These are phyloP conservation scores for Fusarium sp. DNA, from an alignment of 2,329 filamentous ascomycete genomes.

Conservation along the genomic window DNA sequence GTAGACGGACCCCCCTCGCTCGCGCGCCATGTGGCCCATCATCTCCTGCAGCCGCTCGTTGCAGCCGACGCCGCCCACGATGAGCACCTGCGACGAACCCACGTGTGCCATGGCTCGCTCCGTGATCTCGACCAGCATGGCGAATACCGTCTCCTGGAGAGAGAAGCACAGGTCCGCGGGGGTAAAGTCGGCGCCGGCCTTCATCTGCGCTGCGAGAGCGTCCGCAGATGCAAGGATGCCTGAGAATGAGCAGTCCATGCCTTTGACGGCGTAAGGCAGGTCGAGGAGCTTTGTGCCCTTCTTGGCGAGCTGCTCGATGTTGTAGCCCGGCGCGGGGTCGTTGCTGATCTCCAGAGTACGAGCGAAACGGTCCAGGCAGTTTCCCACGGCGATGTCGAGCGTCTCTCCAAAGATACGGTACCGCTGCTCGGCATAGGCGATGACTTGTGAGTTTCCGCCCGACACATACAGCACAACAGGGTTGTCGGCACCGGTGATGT, in stretches of 20 bases:
- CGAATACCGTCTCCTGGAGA: conserved; percentile 93
- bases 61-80: conserved; percentile 95
- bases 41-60: conserved; percentile 96
- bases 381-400: conserved; percentile 96
- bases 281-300: conserved; percentile 82
- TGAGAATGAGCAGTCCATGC: conserved; percentile 98
- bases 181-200: conserved; percentile 70
- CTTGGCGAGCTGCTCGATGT: conserved; percentile 92
- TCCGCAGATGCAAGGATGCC: conserved; percentile 91
- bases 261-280: conserved; percentile 95
- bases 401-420: conserved; percentile 99
- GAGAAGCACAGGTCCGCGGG: conserved; percentile 91
- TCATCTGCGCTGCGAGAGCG: conserved; percentile 78
- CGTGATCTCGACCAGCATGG: conserved; percentile 98
- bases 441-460: conserved; percentile 97
- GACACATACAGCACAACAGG: conserved; percentile 96
- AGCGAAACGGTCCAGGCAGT: conserved; percentile 96
- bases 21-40: conserved; percentile 96
- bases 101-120: conserved; percentile 99
- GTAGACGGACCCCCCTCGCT: conserved; percentile 89
- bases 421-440: conserved; percentile 92
- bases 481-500: conserved; percentile 90
- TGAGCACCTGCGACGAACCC: conserved; percentile 87
- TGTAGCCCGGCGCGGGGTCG: conserved; percentile 96
- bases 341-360: conserved; percentile 92